Conservation (phyloP, 2,329 filamentous ascomycete genomes). For the Torrubiellomyces zombiae region DNA sequence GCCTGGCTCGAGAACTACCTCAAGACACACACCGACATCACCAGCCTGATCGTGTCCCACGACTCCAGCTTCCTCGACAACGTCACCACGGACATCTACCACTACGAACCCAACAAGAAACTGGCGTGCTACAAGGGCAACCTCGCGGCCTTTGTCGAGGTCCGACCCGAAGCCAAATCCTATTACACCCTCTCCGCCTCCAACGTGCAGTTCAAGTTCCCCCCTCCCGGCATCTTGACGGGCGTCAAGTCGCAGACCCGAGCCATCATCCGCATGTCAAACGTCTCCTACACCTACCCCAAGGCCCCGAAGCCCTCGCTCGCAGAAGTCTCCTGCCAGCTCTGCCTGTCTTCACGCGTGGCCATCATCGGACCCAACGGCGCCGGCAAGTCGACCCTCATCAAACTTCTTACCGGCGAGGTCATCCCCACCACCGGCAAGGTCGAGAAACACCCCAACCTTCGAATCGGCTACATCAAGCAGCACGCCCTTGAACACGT, state of each 20-base stretch:
- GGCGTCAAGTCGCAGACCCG: conserved; percentile 92
- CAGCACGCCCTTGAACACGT: conserved; percentile 98
- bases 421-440: conserved; percentile 66
- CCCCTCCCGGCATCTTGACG: conserved; percentile 79
- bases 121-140: conserved; percentile 74
- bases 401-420: conserved; percentile 93
- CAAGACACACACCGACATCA: conserved; percentile 90
- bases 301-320: conserved; percentile 76
- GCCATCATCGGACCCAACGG: conserved; percentile 96
- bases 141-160: conserved; percentile 66
- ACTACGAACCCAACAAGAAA: conserved; percentile 95
- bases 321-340: conserved; percentile 67
- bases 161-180: conserved; percentile 86
- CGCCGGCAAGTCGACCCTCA: conserved; percentile 94
- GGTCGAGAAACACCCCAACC: conserved; percentile 95
- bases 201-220: conserved; percentile 94
- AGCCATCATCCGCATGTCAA: conserved; percentile 87
- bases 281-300: conserved; percentile 90
- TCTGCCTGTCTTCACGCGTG: conserved; percentile 78
- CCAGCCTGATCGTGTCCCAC: conserved; percentile 94
- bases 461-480: conserved; percentile 99
- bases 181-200: conserved; percentile 92
- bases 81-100: conserved; percentile 96
- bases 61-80: conserved; percentile 95
- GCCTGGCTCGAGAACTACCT: conserved; percentile 93